Conservation (phyloP, 345 rosid species). For the Dipteronia dyeriana region DNA sequence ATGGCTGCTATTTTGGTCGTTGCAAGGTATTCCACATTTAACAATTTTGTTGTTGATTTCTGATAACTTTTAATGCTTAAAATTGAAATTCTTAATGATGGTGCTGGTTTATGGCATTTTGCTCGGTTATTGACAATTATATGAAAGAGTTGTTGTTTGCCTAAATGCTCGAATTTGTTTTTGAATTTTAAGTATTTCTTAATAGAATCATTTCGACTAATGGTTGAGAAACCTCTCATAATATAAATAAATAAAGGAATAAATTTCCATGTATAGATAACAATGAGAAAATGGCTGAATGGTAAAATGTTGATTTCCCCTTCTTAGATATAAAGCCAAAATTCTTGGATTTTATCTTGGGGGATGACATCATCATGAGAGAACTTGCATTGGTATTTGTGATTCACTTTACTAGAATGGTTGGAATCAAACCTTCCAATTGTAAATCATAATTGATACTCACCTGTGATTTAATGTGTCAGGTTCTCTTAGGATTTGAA, state of each 20-base stretch:
- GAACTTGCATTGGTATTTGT: background rate
- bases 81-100: background rate
- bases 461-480: background rate
- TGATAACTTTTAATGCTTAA: background rate
- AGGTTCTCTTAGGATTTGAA: background rate
- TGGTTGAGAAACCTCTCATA: background rate
- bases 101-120: background rate
- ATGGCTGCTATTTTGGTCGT: slow-evolving; percentile 94
- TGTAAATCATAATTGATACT: background rate
- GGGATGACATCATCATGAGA: background rate
- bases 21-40: slow-evolving; percentile 57
- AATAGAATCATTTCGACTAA: background rate
- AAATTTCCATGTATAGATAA: background rate
- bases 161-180: background rate
- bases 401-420: background rate
- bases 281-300: background rate
- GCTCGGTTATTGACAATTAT: background rate
- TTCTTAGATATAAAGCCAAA: background rate
- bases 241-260: background rate
- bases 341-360: no score
- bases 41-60: background rate
- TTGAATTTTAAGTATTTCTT: background rate
- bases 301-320: background rate
- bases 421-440: background rate
- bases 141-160: background rate